A percentile compares a stretch with the other conserved stretches of the same genome.
These are phyloP conservation scores for Trichoderma asperellum DNA, from an alignment of 2,329 filamentous ascomycete genomes.

Conservation along the genomic window DNA sequence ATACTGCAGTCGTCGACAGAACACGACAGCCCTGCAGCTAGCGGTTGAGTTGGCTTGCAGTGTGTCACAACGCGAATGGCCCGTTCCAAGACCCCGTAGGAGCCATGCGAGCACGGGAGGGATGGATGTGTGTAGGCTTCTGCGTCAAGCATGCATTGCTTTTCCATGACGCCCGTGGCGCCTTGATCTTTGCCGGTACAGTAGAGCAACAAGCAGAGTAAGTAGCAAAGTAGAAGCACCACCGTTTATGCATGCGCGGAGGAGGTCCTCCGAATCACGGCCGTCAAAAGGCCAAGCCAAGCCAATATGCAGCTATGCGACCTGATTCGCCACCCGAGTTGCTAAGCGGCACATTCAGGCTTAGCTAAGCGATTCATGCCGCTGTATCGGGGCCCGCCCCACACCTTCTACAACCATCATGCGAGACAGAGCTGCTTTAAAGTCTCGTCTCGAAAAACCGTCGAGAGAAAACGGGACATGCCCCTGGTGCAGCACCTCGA, in stretches of 20 bases:
- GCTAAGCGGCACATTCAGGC: not conserved
- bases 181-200: not conserved
- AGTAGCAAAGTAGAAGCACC: not conserved
- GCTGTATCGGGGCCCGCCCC: slow-evolving; percentile 26
- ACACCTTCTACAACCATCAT: slow-evolving; percentile 21
- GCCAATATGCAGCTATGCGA: slow-evolving; percentile 21
- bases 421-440: not conserved
- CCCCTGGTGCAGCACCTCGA: slow-evolving; percentile 20
- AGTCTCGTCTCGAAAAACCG: slow-evolving; percentile 15
- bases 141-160: not conserved
- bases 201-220: not conserved
- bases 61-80: slow-evolving; percentile 27
- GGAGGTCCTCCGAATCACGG: not conserved
- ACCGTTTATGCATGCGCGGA: not conserved
- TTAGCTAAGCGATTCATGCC: slow-evolving; percentile 25
- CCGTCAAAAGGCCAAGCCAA: not conserved
- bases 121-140: not conserved
- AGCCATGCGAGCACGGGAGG: slow-evolving; percentile 17
- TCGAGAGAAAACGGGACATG: slow-evolving; percentile 16
- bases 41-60: slow-evolving; percentile 27
- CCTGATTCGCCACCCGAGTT: slow-evolving; percentile 13
- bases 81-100: slow-evolving; percentile 15
- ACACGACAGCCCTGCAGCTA: slow-evolving; percentile 26
- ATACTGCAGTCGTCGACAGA: slow-evolving; percentile 11
- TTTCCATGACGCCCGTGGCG: not conserved